Percentiles rank a stretch among this genome's conserved stretches.
phyloP scores from a whole-genome alignment of 805 yeast species.

The Clavispora phyllophila region DNA sequence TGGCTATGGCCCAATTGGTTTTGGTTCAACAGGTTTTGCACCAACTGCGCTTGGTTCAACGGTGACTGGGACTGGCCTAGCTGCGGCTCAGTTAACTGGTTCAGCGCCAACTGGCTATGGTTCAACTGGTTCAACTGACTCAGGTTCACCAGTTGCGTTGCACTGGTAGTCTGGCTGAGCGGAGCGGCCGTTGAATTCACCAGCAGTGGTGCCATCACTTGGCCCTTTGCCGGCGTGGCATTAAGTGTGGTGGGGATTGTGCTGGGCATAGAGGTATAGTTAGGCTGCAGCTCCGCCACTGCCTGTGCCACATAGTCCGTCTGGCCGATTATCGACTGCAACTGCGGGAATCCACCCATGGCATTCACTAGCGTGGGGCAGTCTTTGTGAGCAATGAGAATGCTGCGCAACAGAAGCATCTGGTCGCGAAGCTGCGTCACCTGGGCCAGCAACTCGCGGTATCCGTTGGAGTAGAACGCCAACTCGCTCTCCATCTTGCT shows the following conservation, averaged over 20 bases:
- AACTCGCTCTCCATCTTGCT: constrained; percentile 79
- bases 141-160: constrained; percentile 3
- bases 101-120: constrained; percentile 7
- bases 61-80: neutral
- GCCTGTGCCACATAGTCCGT: constrained; percentile 25
- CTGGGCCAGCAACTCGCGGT: constrained; percentile 58
- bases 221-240: constrained; percentile 2
- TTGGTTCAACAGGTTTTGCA: neutral
- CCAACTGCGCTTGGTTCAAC: no score
- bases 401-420: constrained; percentile 43
- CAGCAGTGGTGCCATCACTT: no score
- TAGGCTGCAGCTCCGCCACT: constrained; percentile 18
- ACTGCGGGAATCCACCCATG: constrained; percentile 43
- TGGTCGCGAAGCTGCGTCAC: constrained; percentile 57
- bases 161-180: neutral
- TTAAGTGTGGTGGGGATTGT: constrained; percentile 37
- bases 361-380: constrained; percentile 37
- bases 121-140: constrained; percentile 2
- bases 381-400: constrained; percentile 48
- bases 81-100: neutral
- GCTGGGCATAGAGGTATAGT: constrained; percentile 29
- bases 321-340: constrained; percentile 39
- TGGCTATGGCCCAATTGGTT: neutral
- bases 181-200: no score
- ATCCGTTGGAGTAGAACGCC: constrained; percentile 63